These are phyloP conservation scores for Colletotrichum sp. DNA, from an alignment of 2,329 filamentous ascomycete species.

Conservation along the genomic window DNA sequence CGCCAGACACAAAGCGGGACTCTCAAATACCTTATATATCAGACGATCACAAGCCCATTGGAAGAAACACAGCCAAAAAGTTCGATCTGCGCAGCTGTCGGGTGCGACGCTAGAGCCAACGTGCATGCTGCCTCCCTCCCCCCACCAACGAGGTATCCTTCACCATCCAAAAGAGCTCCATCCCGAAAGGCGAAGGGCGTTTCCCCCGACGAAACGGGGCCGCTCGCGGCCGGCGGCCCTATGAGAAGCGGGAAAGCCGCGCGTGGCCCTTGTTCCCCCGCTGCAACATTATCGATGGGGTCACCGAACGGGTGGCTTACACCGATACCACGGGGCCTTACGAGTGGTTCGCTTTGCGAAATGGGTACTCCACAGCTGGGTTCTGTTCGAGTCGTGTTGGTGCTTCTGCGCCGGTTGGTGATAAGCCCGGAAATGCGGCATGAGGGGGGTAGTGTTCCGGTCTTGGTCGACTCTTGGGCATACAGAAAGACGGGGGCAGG, in stretches of 20 bases:
- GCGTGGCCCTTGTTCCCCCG: background rate
- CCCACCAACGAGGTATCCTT: background rate
- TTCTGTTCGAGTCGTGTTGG: background rate
- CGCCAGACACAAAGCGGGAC: background rate
- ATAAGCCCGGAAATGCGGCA: slow-evolving; percentile 1
- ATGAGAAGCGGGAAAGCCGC: background rate
- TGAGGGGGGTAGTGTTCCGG: background rate
- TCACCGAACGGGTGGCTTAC: background rate
- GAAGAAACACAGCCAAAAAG: background rate
- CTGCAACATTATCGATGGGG: background rate
- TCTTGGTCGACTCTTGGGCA: background rate
- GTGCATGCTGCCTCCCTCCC: background rate
- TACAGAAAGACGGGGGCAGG: background rate
- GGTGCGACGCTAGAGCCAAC: background rate
- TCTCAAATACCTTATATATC: background rate
- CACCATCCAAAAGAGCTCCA: background rate
- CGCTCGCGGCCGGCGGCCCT: background rate
- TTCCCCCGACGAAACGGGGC: background rate
- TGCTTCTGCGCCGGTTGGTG: background rate
- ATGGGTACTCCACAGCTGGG: background rate
- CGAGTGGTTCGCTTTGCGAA: background rate
- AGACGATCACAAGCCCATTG: slow-evolving; percentile 4
- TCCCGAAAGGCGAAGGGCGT: background rate
- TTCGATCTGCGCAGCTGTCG: background rate
- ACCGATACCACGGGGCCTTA: background rate